phyloP scores from a whole-genome alignment of 2,329 filamentous ascomycete species.

The Phoma sp. region DNA sequence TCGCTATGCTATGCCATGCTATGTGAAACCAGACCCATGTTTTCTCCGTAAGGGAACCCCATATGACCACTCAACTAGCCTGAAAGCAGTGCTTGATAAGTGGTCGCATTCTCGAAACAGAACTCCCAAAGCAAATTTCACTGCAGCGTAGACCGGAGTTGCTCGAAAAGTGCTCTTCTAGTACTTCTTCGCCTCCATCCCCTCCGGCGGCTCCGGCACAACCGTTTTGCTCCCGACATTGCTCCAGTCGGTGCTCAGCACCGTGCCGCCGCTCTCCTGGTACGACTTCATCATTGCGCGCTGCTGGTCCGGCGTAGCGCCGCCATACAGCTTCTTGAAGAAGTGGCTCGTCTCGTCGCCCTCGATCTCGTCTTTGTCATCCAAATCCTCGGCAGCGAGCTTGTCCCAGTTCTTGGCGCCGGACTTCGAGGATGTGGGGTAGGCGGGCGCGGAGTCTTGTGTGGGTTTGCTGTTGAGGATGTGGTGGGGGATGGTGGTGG shows the following conservation, averaged over 20 bases:
- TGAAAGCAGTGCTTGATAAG: no score
- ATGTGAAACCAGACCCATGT: neutral
- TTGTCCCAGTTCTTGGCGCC: slow-evolving; percentile 95
- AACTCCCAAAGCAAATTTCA: no score
- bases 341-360: slow-evolving; percentile 76
- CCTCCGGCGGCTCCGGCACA: slow-evolving; percentile 75
- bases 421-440: slow-evolving; percentile 83
- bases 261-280: slow-evolving; percentile 89
- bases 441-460: slow-evolving; percentile 59
- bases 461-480: slow-evolving; percentile 26
- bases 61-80: no score
- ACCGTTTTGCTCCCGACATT: slow-evolving; percentile 77
- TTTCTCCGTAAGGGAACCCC: no score
- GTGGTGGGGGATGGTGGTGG: slow-evolving; percentile 23
- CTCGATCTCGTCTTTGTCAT: slow-evolving; percentile 60
- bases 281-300: slow-evolving; percentile 99
- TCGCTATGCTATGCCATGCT: slow-evolving; percentile 4
- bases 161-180: slow-evolving; percentile 34
- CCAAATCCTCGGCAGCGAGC: slow-evolving; percentile 61
- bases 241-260: slow-evolving; percentile 88
- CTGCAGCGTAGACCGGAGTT: no score
- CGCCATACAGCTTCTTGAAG: slow-evolving; percentile 88
- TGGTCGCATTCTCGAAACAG: no score
- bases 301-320: slow-evolving; percentile 76
- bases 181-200: slow-evolving; percentile 76